Conservation (phyloP, 1,284 basidiomycete species). For the Apiotrichum sp. region DNA sequence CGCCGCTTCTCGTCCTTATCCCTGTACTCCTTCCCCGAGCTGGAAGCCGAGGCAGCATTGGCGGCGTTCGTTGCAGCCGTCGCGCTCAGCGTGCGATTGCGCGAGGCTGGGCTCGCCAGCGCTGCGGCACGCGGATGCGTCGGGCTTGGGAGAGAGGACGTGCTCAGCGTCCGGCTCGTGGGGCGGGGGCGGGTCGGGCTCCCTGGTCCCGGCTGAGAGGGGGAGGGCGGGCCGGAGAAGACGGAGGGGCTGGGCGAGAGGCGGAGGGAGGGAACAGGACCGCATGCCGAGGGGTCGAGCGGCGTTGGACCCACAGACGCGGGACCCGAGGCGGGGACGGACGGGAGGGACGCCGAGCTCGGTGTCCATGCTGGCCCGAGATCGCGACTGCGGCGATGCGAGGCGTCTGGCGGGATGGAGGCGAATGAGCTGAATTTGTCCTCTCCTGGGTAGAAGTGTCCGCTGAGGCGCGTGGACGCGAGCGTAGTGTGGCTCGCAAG, state of each 20-base stretch:
- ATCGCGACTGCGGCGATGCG: not conserved
- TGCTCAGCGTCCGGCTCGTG: not conserved
- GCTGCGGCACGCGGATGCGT: not conserved
- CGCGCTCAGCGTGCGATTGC: not conserved
- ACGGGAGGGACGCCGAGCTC: not conserved
- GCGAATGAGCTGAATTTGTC: not conserved
- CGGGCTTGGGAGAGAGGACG: not conserved
- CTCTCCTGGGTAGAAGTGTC: not conserved
- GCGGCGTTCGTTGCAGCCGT: not conserved
- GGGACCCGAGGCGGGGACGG: not conserved
- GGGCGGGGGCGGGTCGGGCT: too few species aligned
- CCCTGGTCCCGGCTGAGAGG: too few species aligned
- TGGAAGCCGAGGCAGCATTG: not conserved
- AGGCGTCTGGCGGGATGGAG: not conserved
- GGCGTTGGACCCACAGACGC: too few species aligned
- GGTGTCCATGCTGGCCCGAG: not conserved
- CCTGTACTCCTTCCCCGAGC: not conserved
- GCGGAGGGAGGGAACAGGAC: too few species aligned
- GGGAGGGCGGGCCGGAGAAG: too few species aligned
- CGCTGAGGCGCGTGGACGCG: not conserved
- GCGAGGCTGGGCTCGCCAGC: not conserved
- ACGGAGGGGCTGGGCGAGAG: too few species aligned
- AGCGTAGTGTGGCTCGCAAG: constrained; percentile 13
- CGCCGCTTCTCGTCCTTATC: constrained; percentile 8
- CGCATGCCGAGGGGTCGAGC: too few species aligned